Base-by-base conservation (phyloP, 1,284 basidiomycete genomes). In the Puccinia horiana region DNA sequence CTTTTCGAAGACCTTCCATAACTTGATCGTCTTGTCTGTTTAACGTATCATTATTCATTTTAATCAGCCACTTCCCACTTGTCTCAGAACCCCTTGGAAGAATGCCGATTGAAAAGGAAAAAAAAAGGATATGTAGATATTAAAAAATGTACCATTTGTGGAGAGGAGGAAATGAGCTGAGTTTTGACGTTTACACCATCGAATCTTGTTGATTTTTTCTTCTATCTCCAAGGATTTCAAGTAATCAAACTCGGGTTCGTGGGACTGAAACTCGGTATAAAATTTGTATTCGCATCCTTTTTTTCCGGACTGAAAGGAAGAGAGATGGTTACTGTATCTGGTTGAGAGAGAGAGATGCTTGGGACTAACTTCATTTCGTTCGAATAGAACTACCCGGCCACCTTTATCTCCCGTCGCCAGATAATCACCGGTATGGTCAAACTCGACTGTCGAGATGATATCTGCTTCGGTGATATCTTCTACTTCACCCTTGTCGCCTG, bases 161-260 rank as follows among this genome's bases (percentile, higher is more conserved):
- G 95, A 97, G 83, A 99, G 88, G 82, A 99, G 89, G 88, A 99
- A 98, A 88, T 99, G 97, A 69, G 97, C 95, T 44, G 93, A 91
- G 86, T 99, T 99, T 89, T 98, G 96, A 84, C 97, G 91, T 89
- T 92, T 95, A 90, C 96, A 98, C 97, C 97, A 99, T 88, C 96
- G 94, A 90, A 99, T 99, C 91, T 98, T 94, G 90, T 99, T 99
- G 90, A 99, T 99, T 92, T 99, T 99, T 90, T 99, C 97, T 88
- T 99, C 97, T 88, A 99, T 99, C 90, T 99, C 97, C 85, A 99
- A 90, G 44, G 95, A 97, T 90, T 99, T 99, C 87, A 99, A 92
- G 88, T 99, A 99, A 90, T 99, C 97, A 88, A 99, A 99, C 88
- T 99, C 97, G 83, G 97, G 97, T 88, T 99, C 97, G 88, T 99